Evolutionary conservation across 2,329 filamentous ascomycete species (phyloP).

Genomic region (Aaosphaeria arxii): DNA sequence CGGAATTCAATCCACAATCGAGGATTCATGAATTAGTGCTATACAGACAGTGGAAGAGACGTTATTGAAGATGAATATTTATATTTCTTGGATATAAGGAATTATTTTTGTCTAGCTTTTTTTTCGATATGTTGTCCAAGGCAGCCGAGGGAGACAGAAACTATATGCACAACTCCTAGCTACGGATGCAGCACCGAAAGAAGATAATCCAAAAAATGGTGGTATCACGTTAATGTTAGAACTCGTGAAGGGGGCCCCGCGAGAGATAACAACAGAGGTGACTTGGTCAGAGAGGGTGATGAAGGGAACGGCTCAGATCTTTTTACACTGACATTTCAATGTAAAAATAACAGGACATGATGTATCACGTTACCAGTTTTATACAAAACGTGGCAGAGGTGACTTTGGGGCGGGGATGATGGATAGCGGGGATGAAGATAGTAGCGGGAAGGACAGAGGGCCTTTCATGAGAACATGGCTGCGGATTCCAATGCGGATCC

Average conservation of each 20-base stretch:
- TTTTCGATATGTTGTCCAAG: too few species aligned
- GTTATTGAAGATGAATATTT: too few species aligned
- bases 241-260: background rate
- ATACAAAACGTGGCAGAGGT: slow-evolving; percentile 28
- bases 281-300: slow-evolving; percentile 30
- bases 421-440: background rate
- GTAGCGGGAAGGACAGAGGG: background rate
- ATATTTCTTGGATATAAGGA: too few species aligned
- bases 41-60: too few species aligned
- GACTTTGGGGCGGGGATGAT: slow-evolving; percentile 15
- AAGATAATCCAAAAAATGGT: background rate
- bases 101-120: too few species aligned
- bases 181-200: background rate
- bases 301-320: slow-evolving; percentile 15
- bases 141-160: background rate
- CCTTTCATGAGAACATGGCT: too few species aligned
- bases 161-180: background rate
- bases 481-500: slow-evolving; percentile 8
- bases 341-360: slow-evolving; percentile 5
- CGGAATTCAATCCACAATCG: too few species aligned
- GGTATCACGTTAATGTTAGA: slow-evolving; percentile 36
- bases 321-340: slow-evolving; percentile 1
- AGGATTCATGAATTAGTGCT: too few species aligned
- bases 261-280: slow-evolving; percentile 31
- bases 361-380: slow-evolving; percentile 34